These are phyloP conservation scores for Rhizopogon vinicolor DNA, from an alignment of 768 basidiomycete species.

Conservation along the genomic window DNA sequence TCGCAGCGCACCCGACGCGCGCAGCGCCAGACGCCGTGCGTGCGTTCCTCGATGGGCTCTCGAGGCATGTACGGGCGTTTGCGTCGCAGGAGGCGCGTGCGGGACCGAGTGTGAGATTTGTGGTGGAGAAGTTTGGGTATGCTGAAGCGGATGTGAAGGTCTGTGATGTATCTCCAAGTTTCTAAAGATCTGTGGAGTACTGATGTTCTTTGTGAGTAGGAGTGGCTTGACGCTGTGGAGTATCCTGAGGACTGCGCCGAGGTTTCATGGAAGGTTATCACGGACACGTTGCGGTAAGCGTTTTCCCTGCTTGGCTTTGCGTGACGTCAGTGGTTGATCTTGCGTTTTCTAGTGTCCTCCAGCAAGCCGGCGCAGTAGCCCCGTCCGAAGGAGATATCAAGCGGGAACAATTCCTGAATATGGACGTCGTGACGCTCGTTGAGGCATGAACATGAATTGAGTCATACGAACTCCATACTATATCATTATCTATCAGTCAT, in stretches of 20 bases:
- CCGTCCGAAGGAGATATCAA: constrained; percentile 49
- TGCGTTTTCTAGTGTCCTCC: constrained; percentile 48
- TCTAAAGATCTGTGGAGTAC: neutral
- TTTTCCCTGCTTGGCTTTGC: neutral
- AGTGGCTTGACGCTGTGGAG: constrained; percentile 77
- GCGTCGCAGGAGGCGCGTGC: constrained; percentile 52
- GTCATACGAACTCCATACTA: no score
- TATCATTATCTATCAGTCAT: neutral
- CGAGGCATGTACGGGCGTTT: constrained; percentile 64
- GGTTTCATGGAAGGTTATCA: constrained; percentile 62
- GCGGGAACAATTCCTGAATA: constrained; percentile 53
- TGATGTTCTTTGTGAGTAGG: constrained; percentile 33
- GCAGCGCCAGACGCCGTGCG: constrained; percentile 45
- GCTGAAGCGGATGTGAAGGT: constrained; percentile 78
- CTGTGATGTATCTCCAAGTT: neutral
- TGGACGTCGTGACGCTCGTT: constrained; percentile 48
- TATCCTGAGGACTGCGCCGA: constrained; percentile 65
- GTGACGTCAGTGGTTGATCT: constrained; percentile 2
- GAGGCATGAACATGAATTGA: constrained; percentile 5
- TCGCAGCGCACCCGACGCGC: constrained; percentile 78
- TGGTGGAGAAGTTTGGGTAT: constrained; percentile 77
- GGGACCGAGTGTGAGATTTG: constrained; percentile 65
- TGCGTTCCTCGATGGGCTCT: constrained; percentile 60
- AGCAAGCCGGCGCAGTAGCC: constrained; percentile 69
- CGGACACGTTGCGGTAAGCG: constrained; percentile 60